A percentile compares a stretch with the other conserved stretches of the same genome.
Conservation (phyloP, 192 early-diverging fungal species). For the Piromyces sp. region DNA sequence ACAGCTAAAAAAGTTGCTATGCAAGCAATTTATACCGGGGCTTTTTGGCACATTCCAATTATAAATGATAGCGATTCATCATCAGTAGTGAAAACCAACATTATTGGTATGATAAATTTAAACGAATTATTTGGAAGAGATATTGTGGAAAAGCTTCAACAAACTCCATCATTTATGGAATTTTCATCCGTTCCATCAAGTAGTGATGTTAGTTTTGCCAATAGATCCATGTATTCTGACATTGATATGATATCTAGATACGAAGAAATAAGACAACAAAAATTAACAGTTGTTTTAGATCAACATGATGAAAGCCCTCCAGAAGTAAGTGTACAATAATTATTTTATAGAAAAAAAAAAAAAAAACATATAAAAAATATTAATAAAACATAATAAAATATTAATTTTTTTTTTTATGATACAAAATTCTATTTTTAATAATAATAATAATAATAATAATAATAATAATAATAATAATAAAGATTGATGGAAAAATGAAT, state of each 20-base stretch:
- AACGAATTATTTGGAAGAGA: not conserved
- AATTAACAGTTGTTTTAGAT: not conserved
- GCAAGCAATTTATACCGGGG: not conserved
- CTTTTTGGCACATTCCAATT: not conserved
- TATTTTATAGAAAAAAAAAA: too few species aligned
- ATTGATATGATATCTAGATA: not conserved
- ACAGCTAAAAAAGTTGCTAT: not conserved
- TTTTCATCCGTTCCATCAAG: not conserved
- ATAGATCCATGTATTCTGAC: not conserved
- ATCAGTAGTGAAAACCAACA: not conserved
- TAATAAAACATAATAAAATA: too few species aligned
- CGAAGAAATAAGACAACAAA: not conserved
- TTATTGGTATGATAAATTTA: not conserved
- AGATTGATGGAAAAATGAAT: not conserved
- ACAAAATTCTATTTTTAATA: too few species aligned
- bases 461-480: too few species aligned
- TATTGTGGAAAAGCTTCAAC: not conserved
- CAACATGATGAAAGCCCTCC: not conserved
- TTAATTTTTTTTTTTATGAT: too few species aligned
- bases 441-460: too few species aligned
- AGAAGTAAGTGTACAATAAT: not conserved
- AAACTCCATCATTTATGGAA: not conserved
- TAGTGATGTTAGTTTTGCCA: not conserved
- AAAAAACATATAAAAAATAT: too few species aligned
- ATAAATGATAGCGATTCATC: not conserved